Percentiles rank a stretch among this genome's conserved stretches.
phyloP scores from a whole-genome alignment of 2,329 filamentous ascomycete genomes.

The Sclerotinia trifoliorum region DNA sequence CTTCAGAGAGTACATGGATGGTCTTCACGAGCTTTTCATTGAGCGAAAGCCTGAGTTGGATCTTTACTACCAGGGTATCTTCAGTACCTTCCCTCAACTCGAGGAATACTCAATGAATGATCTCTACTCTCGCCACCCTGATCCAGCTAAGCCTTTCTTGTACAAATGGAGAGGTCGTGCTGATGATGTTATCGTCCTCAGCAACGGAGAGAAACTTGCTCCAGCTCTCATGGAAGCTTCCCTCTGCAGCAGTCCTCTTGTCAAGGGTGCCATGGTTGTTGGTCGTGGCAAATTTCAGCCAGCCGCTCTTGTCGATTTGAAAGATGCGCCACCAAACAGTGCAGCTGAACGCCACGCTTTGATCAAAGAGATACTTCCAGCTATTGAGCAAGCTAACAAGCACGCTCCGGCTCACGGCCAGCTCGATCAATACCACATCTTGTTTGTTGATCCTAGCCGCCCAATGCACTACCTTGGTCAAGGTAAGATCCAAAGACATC shows the following conservation, averaged over 20 bases:
- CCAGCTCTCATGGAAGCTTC: conserved; percentile 43
- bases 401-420: conserved; percentile 37
- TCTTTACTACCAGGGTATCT: conserved; percentile 26
- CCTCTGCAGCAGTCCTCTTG: conserved; percentile 40
- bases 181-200: conserved; percentile 30
- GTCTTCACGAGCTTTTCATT: conserved; percentile 26
- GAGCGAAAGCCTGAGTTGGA: conserved; percentile 25
- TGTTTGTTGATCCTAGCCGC: conserved; percentile 38
- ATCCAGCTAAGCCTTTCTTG: conserved; percentile 26
- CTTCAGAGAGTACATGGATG: conserved; percentile 25
- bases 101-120: conserved; percentile 29
- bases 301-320: conserved; percentile 26
- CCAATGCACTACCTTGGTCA: conserved; percentile 42
- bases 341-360: conserved; percentile 22
- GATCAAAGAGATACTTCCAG: conserved; percentile 38
- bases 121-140: conserved; percentile 26
- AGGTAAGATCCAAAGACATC: conserved; percentile 42
- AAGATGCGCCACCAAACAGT: conserved; percentile 5
- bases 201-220: conserved; percentile 48
- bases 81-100: conserved; percentile 27
- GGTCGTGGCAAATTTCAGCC: conserved; percentile 36
- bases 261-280: conserved; percentile 41
- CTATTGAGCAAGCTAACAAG: conserved; percentile 39
- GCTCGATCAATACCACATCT: conserved; percentile 37
- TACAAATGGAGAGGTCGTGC: conserved; percentile 26